Evolutionary conservation across 179 eudicot genomes (phyloP).

Genomic region (Heliamphora pulchella): DNA sequence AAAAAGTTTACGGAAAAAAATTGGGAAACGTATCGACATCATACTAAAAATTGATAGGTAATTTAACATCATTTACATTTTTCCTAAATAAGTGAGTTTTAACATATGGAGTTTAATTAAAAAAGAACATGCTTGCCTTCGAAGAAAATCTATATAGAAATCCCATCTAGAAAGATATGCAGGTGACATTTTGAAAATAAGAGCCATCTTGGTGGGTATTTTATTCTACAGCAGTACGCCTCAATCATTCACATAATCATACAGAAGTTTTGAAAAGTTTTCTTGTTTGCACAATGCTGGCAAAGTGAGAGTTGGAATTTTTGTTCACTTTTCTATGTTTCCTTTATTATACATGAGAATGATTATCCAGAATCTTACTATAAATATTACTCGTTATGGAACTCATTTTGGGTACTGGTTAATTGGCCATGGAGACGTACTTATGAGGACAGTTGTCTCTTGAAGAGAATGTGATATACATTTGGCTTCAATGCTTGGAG

Average conservation of each 20-base stretch:
- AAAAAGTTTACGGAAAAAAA: too few relatives aligned
- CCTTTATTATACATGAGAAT: neutral
- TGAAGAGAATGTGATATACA: neutral
- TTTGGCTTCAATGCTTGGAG: neutral
- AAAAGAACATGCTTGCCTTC: too few relatives aligned
- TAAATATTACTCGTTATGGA: too few relatives aligned
- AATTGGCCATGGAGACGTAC: too few relatives aligned
- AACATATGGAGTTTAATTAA: too few relatives aligned
- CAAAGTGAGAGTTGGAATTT: neutral
- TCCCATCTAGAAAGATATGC: neutral
- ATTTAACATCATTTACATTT: too few relatives aligned
- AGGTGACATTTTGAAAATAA: neutral
- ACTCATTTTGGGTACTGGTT: too few relatives aligned
- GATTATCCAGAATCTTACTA: neutral
- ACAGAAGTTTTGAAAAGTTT: neutral
- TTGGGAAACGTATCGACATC: too few relatives aligned
- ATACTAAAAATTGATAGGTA: too few relatives aligned
- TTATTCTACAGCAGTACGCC: neutral
- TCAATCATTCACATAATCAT: neutral
- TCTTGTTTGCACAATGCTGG: neutral
- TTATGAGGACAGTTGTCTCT: too few relatives aligned
- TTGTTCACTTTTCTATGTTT: too few relatives aligned
- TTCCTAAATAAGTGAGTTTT: too few relatives aligned
- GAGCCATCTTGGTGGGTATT: neutral
- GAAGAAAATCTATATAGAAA: neutral